Evolutionary conservation across 305 asterid genomes (phyloP), one percentile per base, ranked within the genome.

Genomic region (Coffea humblotiana): DNA sequence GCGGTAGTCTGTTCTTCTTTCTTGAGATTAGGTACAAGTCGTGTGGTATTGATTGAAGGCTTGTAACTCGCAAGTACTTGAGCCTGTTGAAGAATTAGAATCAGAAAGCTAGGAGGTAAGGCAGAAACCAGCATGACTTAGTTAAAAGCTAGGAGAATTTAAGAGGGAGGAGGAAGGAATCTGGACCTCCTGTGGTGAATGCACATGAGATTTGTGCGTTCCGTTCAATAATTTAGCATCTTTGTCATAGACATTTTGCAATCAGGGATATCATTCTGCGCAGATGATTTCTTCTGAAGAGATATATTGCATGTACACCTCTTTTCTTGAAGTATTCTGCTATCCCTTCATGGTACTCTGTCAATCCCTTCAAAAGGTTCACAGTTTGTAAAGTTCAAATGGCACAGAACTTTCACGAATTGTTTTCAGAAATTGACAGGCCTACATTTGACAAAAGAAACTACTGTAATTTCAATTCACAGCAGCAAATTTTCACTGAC

Each of bases 141-240:
- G 14, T 35, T 66, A 14, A 66, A 2, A 13, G 1, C 4, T 8
- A n/a, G 48, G 8, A 65, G 29, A 21, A 29, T 25, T 35, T 32
- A 73, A 65, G 60, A n/a, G 49, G 51, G 21, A 35, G n/a, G 0
- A 7, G 65, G 63, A 75, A 54, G 37, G 45, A 64, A 51, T 9
- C n/a, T 64, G 21, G 68, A 94, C 98, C 90, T 95, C 98, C 13
- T 84, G 85, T 23, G 91, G 81, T 13, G 98, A 84, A 88, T 93
- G 98, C 32, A 90, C 97, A 68, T 94, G 98, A 61, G 98, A 93
- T 86, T 92, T 90, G 79, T 94, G 98, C 2, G 92, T 92, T 68
- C 98, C 98, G 52, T 94, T 94, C 79, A 94, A 61, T 1, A 82
- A 87, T 79, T 89, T 94, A 56, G 76, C 91, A 54, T 90, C 87